Evolutionary conservation across 768 basidiomycete species (phyloP).

Genomic region (Boletus coccyginus): DNA sequence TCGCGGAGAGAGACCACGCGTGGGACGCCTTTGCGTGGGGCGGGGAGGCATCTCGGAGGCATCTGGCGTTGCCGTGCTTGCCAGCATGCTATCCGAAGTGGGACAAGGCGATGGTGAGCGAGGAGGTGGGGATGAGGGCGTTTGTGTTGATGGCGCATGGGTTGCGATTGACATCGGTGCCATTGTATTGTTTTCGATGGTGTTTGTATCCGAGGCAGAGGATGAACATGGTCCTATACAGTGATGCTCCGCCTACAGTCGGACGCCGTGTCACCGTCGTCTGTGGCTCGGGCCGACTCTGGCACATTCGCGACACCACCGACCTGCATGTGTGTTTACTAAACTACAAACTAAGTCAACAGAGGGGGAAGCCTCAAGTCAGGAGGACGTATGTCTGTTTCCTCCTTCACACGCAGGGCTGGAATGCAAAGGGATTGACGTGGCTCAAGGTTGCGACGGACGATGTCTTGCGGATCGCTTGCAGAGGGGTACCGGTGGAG

Average conservation of each 20-base stretch:
- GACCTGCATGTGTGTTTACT: slow-evolving; percentile 24
- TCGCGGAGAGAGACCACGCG: slow-evolving; percentile 1
- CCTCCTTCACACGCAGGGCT: slow-evolving; percentile 13
- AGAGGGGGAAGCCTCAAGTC: slow-evolving; percentile 11
- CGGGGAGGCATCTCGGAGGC: slow-evolving; percentile 15
- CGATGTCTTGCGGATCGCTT: slow-evolving; percentile 19
- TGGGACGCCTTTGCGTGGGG: slow-evolving; percentile 30
- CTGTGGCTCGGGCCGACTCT: slow-evolving; percentile 18
- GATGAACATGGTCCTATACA: not conserved
- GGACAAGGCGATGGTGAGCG: slow-evolving; percentile 9
- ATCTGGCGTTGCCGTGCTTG: slow-evolving; percentile 18
- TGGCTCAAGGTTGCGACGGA: slow-evolving; percentile 28
- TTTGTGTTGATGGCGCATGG: slow-evolving; percentile 16
- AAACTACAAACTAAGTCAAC: slow-evolving; percentile 13
- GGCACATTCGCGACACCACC: slow-evolving; percentile 3
- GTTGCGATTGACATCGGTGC: slow-evolving; percentile 19
- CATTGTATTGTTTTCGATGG: slow-evolving; percentile 21
- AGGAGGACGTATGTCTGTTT: slow-evolving; percentile 23
- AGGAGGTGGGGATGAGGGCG: slow-evolving; percentile 8
- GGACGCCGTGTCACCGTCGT: slow-evolving; percentile 1
- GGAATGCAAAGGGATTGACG: not conserved
- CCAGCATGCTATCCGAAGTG: slow-evolving; percentile 23
- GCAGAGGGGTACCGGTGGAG: not conserved
- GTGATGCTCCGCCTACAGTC: slow-evolving; percentile 12
- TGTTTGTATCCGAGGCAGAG: not conserved